Evolutionary conservation across 495 filamentous ascomycete species (phyloP).

Genomic region (Chaetomium cochliodes): DNA sequence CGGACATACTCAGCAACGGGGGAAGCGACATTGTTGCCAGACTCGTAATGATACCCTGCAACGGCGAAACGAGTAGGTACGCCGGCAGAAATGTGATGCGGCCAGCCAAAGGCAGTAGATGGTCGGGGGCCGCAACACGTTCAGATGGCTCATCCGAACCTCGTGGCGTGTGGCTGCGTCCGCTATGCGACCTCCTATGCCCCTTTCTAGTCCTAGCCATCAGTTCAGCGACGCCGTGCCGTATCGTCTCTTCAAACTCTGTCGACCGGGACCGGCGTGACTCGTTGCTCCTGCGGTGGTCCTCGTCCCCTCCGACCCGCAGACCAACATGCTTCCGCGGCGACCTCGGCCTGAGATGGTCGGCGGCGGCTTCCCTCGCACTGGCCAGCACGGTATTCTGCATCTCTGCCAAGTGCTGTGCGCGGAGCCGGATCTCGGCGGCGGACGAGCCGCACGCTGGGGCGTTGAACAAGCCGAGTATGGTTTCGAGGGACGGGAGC

Average conservation of each 20-base stretch:
- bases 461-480: constrained; percentile 58
- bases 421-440: constrained; percentile 65
- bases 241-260: constrained; percentile 41
- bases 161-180: constrained; percentile 22
- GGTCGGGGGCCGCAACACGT: constrained; percentile 9
- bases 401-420: constrained; percentile 59
- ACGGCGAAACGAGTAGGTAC: constrained; percentile 80
- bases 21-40: constrained; percentile 56
- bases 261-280: constrained; percentile 28
- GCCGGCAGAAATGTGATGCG: constrained; percentile 42
- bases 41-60: constrained; percentile 61
- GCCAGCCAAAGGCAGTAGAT: constrained; percentile 30
- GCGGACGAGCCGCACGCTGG: constrained; percentile 52
- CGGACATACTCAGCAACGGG: constrained; percentile 21
- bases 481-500: constrained; percentile 59
- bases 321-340: constrained; percentile 37
- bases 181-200: neutral
- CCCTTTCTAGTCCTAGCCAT: constrained; percentile 38
- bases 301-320: constrained; percentile 44
- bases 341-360: constrained; percentile 28
- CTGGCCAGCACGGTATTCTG: constrained; percentile 45
- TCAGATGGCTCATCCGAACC: constrained; percentile 9
- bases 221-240: constrained; percentile 43
- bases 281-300: constrained; percentile 36
- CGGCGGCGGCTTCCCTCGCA: constrained; percentile 26